Conservation (phyloP, 345 rosid species). For the Salix arbutifolia region DNA sequence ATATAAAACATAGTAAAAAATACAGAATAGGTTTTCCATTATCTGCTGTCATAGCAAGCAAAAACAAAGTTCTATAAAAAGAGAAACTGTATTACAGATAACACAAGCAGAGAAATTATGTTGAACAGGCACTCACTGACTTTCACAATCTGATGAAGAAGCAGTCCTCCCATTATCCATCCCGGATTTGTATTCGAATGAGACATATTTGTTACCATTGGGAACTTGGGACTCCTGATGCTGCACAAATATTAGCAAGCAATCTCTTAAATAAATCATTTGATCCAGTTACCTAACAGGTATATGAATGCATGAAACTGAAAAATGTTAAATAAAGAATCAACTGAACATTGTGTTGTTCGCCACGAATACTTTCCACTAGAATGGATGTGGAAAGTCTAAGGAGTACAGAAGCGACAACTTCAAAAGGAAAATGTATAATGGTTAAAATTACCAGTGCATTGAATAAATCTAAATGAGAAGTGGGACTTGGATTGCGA, state of each 20-base stretch:
- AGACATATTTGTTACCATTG: slow-evolving; percentile 78
- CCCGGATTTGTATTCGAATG: slow-evolving; percentile 94
- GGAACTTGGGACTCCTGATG: slow-evolving; percentile 78
- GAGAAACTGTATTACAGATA: neutral
- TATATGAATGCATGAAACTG: neutral
- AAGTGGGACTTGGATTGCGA: neutral
- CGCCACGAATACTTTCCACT: neutral
- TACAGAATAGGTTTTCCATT: neutral
- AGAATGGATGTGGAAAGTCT: neutral
- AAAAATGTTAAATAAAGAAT: neutral
- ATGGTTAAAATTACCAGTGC: neutral
- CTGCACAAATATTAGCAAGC: slow-evolving; percentile 42
- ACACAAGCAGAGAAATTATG: slow-evolving; percentile 8
- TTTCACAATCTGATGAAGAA: slow-evolving; percentile 93
- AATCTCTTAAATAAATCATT: slow-evolving; percentile 15
- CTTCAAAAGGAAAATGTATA: slow-evolving; percentile 1
- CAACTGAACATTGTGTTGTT: neutral
- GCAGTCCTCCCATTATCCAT: slow-evolving; percentile 86
- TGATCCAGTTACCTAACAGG: neutral
- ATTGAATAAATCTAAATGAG: neutral
- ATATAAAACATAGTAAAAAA: neutral
- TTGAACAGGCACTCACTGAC: slow-evolving; percentile 75
- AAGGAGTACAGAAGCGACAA: neutral
- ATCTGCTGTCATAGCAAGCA: slow-evolving; percentile 1
- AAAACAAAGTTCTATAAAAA: neutral